Conservation (phyloP, 2,329 filamentous ascomycete species). For the Myriosclerotinia duriaeana region DNA sequence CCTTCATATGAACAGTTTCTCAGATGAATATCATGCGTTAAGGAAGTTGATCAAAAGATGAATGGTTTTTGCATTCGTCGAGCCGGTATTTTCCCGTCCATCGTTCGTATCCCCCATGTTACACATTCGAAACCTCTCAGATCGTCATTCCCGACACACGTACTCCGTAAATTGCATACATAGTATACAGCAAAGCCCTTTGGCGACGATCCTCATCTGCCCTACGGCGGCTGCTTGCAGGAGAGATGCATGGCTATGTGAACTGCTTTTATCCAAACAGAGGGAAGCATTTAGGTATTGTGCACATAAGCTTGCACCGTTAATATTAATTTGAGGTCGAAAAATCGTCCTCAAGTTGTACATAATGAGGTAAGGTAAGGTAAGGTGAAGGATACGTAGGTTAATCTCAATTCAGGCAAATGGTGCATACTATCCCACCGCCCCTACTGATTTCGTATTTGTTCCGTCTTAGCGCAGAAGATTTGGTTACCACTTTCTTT, state of each 20-base stretch:
- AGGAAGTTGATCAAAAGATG: not conserved
- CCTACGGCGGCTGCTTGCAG: constrained; percentile 24
- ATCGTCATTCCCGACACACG: constrained; percentile 3
- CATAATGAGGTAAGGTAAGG: not conserved
- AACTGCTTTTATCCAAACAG: constrained; percentile 13
- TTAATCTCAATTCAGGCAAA: not conserved
- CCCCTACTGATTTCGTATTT: too few species aligned
- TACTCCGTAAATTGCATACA: constrained; percentile 20
- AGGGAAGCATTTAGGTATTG: not conserved
- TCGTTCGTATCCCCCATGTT: constrained; percentile 4
- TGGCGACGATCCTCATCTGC: constrained; percentile 32
- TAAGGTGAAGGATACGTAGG: not conserved
- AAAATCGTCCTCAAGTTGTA: constrained; percentile 6
- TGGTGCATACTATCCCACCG: too few species aligned
- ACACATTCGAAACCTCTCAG: constrained; percentile 11
- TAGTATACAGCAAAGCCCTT: constrained; percentile 25
- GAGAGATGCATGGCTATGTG: constrained; percentile 18
- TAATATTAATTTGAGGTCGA: not conserved
- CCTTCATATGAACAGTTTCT: not conserved
- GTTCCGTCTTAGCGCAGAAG: too few species aligned
- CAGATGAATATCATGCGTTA: constrained; percentile 7
- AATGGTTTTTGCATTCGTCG: too few species aligned
- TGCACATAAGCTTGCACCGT: not conserved
- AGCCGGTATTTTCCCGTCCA: not conserved
- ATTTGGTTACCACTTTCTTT: too few species aligned